A percentile compares a stretch with the other conserved stretches of the same genome.
Conservation (phyloP, 1,284 basidiomycete genomes). For the Laetiporus sulphureus region DNA sequence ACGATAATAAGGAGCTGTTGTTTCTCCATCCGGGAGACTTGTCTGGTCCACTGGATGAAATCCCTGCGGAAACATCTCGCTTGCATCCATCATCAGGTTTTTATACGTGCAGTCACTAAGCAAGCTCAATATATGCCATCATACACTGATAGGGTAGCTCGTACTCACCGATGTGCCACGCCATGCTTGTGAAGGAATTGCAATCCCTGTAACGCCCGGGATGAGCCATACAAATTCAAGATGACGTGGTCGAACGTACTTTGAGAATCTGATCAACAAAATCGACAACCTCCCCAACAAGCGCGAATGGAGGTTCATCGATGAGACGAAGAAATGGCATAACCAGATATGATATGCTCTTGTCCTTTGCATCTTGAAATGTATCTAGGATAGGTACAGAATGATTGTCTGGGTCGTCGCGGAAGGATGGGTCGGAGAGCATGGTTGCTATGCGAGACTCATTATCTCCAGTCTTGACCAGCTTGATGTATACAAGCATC, state of each 20-base stretch:
- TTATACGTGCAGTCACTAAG: conserved; percentile 17
- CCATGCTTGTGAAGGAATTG: conserved; percentile 6
- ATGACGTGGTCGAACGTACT: too few species aligned
- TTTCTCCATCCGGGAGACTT: conserved; percentile 7
- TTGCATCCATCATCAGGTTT: conserved; percentile 25
- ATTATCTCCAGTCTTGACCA: conserved; percentile 8
- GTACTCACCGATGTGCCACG: conserved; percentile 7
- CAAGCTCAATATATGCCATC: neutral
- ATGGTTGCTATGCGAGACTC: conserved; percentile 18
- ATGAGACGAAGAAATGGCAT: conserved; percentile 19
- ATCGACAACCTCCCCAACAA: conserved; percentile 20
- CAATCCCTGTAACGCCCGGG: conserved; percentile 4
- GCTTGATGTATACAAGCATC: conserved; percentile 21
- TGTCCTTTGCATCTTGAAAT: conserved; percentile 13
- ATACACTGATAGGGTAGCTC: conserved; percentile 5
- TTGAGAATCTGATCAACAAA: conserved; percentile 8
- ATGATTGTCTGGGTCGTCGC: conserved; percentile 22
- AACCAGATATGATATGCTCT: conserved; percentile 16
- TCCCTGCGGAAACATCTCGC: conserved; percentile 18
- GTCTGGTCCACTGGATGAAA: conserved; percentile 15
- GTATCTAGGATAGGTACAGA: conserved; percentile 21
- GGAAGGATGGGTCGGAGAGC: conserved; percentile 10
- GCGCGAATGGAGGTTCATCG: conserved; percentile 16
- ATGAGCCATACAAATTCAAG: too few species aligned
- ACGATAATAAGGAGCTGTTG: conserved; percentile 1